Conservation (phyloP, 2,329 filamentous ascomycete species). For the Fusarium newnesense region DNA sequence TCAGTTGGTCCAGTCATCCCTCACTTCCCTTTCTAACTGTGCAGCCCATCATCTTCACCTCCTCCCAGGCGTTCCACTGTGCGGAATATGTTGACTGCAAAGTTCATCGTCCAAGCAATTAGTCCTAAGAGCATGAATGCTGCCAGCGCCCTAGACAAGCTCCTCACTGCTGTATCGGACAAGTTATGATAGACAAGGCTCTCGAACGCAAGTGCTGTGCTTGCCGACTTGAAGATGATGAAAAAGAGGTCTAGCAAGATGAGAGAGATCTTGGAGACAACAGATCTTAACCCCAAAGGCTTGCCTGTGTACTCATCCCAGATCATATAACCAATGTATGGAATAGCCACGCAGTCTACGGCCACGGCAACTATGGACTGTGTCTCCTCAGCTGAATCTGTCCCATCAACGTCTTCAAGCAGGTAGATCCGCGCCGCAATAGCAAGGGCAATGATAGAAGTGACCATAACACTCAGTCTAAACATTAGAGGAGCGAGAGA, state of each 20-base stretch:
- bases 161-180: conserved; percentile 55
- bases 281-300: conserved; percentile 85
- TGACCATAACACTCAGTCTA: conserved; percentile 82
- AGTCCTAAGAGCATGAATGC: conserved; percentile 83
- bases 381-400: conserved; percentile 65
- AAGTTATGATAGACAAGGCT: conserved; percentile 72
- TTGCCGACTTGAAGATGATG: conserved; percentile 96
- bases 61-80: conserved; percentile 70
- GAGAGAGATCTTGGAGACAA: conserved; percentile 86
- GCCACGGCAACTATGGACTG: conserved; percentile 90
- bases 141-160: conserved; percentile 74
- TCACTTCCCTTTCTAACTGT: conserved; percentile 22
- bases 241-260: conserved; percentile 95
- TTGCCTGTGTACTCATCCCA: conserved; percentile 97
- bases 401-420: conserved; percentile 59
- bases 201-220: conserved; percentile 89
- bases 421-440: conserved; percentile 80
- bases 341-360: conserved; percentile 87
- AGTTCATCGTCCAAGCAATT: conserved; percentile 90
- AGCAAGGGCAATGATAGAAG: conserved; percentile 83
- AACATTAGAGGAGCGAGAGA: conserved; percentile 87
- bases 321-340: conserved; percentile 93
- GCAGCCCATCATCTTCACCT: conserved; percentile 55
- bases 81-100: conserved; percentile 84
- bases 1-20: neutral